phyloP scores from a whole-genome alignment of 305 asterid species.

The Plantago coronopus region DNA sequence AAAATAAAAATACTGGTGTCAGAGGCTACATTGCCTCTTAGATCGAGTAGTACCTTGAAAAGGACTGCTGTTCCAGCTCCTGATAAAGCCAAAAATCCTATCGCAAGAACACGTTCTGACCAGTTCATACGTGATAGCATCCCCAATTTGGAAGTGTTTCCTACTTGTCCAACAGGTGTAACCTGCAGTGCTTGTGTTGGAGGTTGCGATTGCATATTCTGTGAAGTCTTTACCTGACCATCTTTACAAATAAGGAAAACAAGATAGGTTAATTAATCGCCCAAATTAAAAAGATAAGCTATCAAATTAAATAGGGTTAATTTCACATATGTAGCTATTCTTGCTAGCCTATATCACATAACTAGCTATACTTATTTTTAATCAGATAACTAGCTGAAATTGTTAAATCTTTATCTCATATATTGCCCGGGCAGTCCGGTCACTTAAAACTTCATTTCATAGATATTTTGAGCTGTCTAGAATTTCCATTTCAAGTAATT shows the following conservation, averaged over 20 bases:
- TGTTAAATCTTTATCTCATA: too few species aligned
- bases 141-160: constrained; percentile 42
- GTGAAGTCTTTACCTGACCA: constrained; percentile 47
- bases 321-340: too few species aligned
- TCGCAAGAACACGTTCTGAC: constrained; percentile 78
- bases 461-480: too few species aligned
- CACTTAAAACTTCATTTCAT: too few species aligned
- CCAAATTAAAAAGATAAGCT: not conserved
- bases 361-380: too few species aligned
- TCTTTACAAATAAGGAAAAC: constrained; percentile 34
- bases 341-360: too few species aligned
- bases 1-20: not conserved
- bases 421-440: too few species aligned
- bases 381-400: too few species aligned
- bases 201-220: constrained; percentile 49
- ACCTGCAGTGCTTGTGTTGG: constrained; percentile 51
- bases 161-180: constrained; percentile 36
- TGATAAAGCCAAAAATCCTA: constrained; percentile 67
- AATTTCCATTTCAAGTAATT: too few species aligned
- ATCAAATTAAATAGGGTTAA: too few species aligned
- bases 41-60: constrained; percentile 60
- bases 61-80: constrained; percentile 80
- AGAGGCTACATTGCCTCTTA: constrained; percentile 15
- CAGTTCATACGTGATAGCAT: constrained; percentile 59
- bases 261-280: constrained; percentile 19